Evolutionary conservation across 2,329 filamentous ascomycete species (phyloP).

Genomic region (Neoscytalidium dimidiatum): DNA sequence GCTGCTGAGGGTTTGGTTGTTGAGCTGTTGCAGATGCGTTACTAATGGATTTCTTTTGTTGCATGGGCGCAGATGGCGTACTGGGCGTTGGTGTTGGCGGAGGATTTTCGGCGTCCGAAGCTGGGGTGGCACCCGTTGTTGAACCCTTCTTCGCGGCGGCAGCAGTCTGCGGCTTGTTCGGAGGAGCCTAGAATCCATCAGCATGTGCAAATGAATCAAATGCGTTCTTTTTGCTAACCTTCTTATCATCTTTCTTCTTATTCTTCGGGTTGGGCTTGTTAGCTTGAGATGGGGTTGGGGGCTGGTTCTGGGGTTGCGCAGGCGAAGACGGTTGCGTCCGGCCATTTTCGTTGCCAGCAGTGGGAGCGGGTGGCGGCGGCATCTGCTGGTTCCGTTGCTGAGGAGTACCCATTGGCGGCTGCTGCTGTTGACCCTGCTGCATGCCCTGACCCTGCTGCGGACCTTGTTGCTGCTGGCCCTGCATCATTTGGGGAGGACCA

Average conservation of each 20-base stretch:
- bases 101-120: conserved; percentile 40
- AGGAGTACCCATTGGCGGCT: conserved; percentile 63
- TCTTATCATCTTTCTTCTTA: conserved; percentile 70
- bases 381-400: conserved; percentile 66
- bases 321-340: conserved; percentile 51
- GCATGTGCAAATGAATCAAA: neutral
- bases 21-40: conserved; percentile 35
- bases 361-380: conserved; percentile 51
- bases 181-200: conserved; percentile 3
- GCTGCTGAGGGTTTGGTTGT: conserved; percentile 35
- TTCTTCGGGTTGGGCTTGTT: conserved; percentile 74
- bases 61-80: conserved; percentile 51
- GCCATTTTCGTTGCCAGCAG: conserved; percentile 40
- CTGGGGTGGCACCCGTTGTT: conserved; percentile 42
- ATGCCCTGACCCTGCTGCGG: conserved; percentile 38
- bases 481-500: conserved; percentile 56
- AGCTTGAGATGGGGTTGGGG: conserved; percentile 73
- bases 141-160: conserved; percentile 40
- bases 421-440: conserved; percentile 57
- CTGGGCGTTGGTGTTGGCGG: conserved; percentile 51
- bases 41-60: conserved; percentile 39
- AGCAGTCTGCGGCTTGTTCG: conserved; percentile 33
- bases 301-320: conserved; percentile 46
- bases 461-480: conserved; percentile 28
- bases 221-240: conserved; percentile 57